phyloP scores from a whole-genome alignment of 805 yeast species.

The Pichia deserticola region DNA sequence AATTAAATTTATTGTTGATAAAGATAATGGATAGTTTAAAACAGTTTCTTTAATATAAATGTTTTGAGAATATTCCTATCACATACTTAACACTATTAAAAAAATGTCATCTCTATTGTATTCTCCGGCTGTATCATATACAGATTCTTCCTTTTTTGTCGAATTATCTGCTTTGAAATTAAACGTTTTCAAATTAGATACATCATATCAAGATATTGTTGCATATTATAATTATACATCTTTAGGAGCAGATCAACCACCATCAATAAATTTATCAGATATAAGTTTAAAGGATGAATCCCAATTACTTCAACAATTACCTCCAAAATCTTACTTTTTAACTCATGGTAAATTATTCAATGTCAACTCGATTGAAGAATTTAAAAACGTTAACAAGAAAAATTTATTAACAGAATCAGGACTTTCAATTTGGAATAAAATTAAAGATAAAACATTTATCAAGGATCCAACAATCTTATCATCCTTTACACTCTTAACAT shows the following conservation, averaged over 20 bases:
- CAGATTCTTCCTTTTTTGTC: slow-evolving; percentile 83
- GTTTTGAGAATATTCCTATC: too few relatives aligned
- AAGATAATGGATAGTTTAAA: too few relatives aligned
- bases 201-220: slow-evolving; percentile 33
- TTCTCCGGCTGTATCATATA: slow-evolving; percentile 31
- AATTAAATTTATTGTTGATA: too few relatives aligned
- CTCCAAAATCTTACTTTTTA: slow-evolving; percentile 14
- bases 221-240: slow-evolving; percentile 33
- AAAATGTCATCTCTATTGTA: not conserved
- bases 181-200: slow-evolving; percentile 60
- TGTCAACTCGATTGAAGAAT: slow-evolving; percentile 81
- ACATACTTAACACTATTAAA: too few relatives aligned
- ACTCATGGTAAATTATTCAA: slow-evolving; percentile 39
- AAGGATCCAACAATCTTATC: slow-evolving; percentile 35
- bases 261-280: slow-evolving; percentile 19
- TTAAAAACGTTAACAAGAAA: slow-evolving; percentile 61
- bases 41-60: too few relatives aligned
- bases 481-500: slow-evolving; percentile 50
- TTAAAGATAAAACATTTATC: slow-evolving; percentile 29
- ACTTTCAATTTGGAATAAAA: slow-evolving; percentile 16
- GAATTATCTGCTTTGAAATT: slow-evolving; percentile 66
- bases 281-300: not conserved
- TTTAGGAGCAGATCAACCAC: slow-evolving; percentile 23
- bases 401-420: slow-evolving; percentile 42
- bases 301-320: not conserved